A percentile compares a stretch with the other conserved stretches of the same genome.
phyloP scores from a whole-genome alignment of 2,329 filamentous ascomycete species.

The Hymenoscyphus occultus region DNA sequence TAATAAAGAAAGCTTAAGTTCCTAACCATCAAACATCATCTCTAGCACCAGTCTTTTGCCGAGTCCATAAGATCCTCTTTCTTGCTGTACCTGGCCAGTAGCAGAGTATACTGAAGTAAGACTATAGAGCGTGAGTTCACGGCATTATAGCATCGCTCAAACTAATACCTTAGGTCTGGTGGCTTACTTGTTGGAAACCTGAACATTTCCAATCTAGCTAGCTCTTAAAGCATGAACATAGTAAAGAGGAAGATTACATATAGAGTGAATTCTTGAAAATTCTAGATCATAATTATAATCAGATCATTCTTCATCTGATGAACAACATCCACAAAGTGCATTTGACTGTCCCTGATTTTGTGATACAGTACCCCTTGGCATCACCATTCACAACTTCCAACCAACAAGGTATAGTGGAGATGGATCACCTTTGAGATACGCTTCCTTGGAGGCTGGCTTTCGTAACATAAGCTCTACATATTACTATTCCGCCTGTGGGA shows the following conservation, averaged over 20 bases:
- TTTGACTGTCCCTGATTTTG: not conserved
- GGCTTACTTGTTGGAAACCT: too few relatives aligned
- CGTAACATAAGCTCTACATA: not conserved
- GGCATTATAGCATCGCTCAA: too few relatives aligned
- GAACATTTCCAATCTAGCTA: too few relatives aligned
- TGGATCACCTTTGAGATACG: not conserved
- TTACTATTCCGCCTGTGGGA: not conserved
- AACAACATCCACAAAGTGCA: not conserved
- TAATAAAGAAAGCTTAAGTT: not conserved
- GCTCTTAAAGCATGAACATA: too few relatives aligned
- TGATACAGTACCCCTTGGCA: not conserved
- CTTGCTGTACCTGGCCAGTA: not conserved
- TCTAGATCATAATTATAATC: too few relatives aligned
- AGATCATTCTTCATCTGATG: too few relatives aligned
- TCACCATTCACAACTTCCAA: not conserved
- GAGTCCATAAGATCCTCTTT: not conserved
- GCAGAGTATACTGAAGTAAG: not conserved
- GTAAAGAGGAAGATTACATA: too few relatives aligned
- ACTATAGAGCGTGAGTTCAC: too few relatives aligned
- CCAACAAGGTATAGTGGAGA: not conserved
- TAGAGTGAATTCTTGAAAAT: too few relatives aligned
- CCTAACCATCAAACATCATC: not conserved
- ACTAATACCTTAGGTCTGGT: too few relatives aligned
- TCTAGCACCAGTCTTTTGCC: not conserved
- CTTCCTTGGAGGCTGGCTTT: not conserved